Base-by-base conservation (phyloP, 257 asterid species). In the Vinca minor region DNA sequence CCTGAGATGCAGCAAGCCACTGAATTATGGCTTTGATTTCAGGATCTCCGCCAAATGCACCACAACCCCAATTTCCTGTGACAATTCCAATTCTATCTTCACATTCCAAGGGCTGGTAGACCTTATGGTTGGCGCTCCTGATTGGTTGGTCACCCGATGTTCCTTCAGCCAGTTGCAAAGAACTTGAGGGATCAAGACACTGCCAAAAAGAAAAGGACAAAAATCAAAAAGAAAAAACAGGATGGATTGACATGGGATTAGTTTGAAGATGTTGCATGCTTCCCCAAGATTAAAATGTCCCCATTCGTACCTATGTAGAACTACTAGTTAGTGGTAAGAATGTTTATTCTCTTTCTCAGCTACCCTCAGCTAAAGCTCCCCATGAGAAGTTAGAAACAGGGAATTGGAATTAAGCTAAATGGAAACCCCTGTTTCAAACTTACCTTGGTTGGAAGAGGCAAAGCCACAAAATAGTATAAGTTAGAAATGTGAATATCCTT, bases 61-160 rank as follows among this genome's bases (percentile, higher is more conserved):
- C 96, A 73, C 98, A 91, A 8, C 98, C 96, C 98, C 98, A 92
- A 59, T 92, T 92, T 7, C 98, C 98, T 0, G 98, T 92, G 17
- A 77, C 95, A 61, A 92, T 72, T 28, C 96, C 98, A 64, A 83
- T 74, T 74, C 67, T 77, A 46, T 55, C 73, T 39, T 71, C 69
- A 49, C 53, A 3, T 15, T 35, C 68, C 49, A 35, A 54, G 42
- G 41, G 42, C 39, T 56, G 65, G 59, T 20, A 45, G 34, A 26
- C 42, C 61, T 70, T 62, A 42, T 39, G 54, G 28, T 47, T 28
- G 6, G 38, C 48, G 12, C 48, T 64, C 41, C 44, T 58, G 0
- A 42, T 63, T 23, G 42, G 69, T 29, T 67, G 70, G 62, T 31
- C 34, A 28, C 50, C 71, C 36, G 21, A 35, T 34, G 63, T 59